Base-by-base conservation (phyloP, 495 filamentous ascomycete genomes). In the Corynascus novoguineensis region DNA sequence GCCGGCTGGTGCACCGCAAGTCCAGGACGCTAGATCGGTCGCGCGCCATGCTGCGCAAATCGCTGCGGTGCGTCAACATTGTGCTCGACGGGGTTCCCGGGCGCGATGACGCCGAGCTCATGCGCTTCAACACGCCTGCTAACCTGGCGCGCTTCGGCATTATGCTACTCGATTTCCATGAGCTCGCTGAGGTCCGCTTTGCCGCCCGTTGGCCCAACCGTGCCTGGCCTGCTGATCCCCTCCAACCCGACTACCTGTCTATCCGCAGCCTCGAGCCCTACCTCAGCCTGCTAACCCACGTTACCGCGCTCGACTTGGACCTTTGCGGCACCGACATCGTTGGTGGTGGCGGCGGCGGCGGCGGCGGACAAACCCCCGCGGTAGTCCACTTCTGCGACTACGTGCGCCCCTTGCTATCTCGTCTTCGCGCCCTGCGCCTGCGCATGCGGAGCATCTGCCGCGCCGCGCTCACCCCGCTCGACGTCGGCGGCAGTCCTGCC, bases 261-360 rank as follows among this genome's bases (percentile, higher is more conserved):
- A 2, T 59, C 17, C 21, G 35, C 19, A 51, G 35, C 35, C 37
- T 65, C n/a, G 38, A 55, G 40, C 59, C 57, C 21, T 60, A 53
- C 37, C 19, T 58, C 19, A 35, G 35, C 34, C 45, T 57, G 17
- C 44, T 62, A 24, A 17, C 48, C n/a, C 24, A 57, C 47, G n/a
- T 66, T 35, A 66, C 58, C 3, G 10, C 29, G 12, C 51, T 66
- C 15, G 60, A 66, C 31, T 31, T 65, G 12, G 63, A 65, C 37
- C 53, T 65, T 3, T 52, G 57, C 45, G 63, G 56, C 5, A 55
- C 59, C 14, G 17, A 37, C 47, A 40, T 62, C 6, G n/a, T 12
- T 5, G 19, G 28, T 22, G 34, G 50, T 11, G 3, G 34, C 10
- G 34, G 15, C 14, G 2, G 1, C 3, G 27, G 45, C 25, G 11